These are phyloP conservation scores for Nidula niveotomentosa DNA, from an alignment of 1,284 basidiomycete species.

Conservation along the genomic window DNA sequence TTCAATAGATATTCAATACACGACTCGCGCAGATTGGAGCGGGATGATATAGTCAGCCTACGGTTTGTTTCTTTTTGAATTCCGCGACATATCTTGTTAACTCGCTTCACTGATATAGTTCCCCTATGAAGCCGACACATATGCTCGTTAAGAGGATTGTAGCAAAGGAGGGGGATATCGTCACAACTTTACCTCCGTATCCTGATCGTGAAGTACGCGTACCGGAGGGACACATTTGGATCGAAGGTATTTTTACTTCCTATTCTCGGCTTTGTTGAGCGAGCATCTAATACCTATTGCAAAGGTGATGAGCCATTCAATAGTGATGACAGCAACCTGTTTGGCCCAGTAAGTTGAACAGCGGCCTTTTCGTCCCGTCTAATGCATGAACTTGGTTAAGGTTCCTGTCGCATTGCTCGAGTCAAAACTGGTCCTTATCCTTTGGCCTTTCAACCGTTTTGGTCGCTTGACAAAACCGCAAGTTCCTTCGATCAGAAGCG, in stretches of 20 bases:
- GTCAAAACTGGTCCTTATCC: slow-evolving; percentile 54
- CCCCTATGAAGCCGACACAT: slow-evolving; percentile 58
- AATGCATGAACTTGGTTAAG: slow-evolving; percentile 28
- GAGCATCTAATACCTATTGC: slow-evolving; percentile 3
- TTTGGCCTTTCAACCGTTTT: slow-evolving; percentile 63
- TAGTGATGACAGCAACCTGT: slow-evolving; percentile 71
- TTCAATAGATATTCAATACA: slow-evolving; percentile 56
- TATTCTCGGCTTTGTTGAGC: background rate
- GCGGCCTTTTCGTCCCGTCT: background rate
- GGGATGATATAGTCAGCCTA: slow-evolving; percentile 69
- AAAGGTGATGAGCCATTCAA: slow-evolving; percentile 65
- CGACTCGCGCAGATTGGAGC: slow-evolving; percentile 32
- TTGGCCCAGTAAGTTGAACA: slow-evolving; percentile 59
- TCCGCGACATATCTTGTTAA: background rate
- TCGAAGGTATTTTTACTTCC: slow-evolving; percentile 53
- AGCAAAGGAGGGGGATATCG: slow-evolving; percentile 61
- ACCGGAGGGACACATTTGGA: slow-evolving; percentile 68
- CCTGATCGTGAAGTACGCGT: slow-evolving; percentile 54
- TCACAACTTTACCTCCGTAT: slow-evolving; percentile 72
- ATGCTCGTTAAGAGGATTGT: slow-evolving; percentile 69
- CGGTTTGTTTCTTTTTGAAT: slow-evolving; percentile 33
- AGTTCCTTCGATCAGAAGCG: slow-evolving; percentile 16
- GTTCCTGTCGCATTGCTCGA: slow-evolving; percentile 64
- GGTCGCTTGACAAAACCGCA: slow-evolving; percentile 32
- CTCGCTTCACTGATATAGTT: background rate